phyloP scores from a whole-genome alignment of 306 rosid species.

The Acmispon strigosus region DNA sequence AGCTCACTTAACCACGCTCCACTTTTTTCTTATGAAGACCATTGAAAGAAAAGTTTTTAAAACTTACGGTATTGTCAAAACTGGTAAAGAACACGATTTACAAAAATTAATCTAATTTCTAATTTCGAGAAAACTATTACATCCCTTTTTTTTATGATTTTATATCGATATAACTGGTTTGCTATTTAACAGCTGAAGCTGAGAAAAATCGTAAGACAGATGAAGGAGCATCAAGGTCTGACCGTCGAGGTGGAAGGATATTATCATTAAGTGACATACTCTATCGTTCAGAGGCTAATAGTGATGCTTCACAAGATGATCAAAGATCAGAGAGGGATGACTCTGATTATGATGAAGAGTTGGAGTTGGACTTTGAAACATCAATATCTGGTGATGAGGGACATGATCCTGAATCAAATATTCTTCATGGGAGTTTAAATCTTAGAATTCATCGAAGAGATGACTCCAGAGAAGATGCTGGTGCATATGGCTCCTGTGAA shows the following conservation, averaged over 20 bases:
- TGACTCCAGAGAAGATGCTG: slow-evolving; percentile 60
- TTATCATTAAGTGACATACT: slow-evolving; percentile 82
- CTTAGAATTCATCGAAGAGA: slow-evolving; percentile 71
- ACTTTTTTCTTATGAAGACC: not conserved
- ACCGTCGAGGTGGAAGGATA: slow-evolving; percentile 55
- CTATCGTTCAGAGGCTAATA: slow-evolving; percentile 69
- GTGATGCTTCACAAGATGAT: slow-evolving; percentile 87
- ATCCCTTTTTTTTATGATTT: slow-evolving; percentile 6
- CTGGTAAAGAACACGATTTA: not conserved
- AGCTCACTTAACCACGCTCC: slow-evolving; percentile 1
- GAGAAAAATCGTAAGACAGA: slow-evolving; percentile 53
- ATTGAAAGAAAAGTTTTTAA: not conserved
- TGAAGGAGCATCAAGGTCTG: slow-evolving; percentile 58
- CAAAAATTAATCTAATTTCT: not conserved
- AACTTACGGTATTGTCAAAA: not conserved
- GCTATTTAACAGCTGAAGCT: slow-evolving; percentile 55
- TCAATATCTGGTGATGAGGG: slow-evolving; percentile 82
- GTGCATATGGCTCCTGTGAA: slow-evolving; percentile 58
- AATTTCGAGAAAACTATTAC: not conserved
- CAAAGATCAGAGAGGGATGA: slow-evolving; percentile 86
- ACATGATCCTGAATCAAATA: slow-evolving; percentile 63
- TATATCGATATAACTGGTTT: slow-evolving; percentile 23
- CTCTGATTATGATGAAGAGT: slow-evolving; percentile 88
- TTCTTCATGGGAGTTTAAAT: slow-evolving; percentile 84
- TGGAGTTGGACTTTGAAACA: slow-evolving; percentile 90